phyloP scores from a whole-genome alignment of 352 stramenopile species.

The Globisporangium solare region DNA sequence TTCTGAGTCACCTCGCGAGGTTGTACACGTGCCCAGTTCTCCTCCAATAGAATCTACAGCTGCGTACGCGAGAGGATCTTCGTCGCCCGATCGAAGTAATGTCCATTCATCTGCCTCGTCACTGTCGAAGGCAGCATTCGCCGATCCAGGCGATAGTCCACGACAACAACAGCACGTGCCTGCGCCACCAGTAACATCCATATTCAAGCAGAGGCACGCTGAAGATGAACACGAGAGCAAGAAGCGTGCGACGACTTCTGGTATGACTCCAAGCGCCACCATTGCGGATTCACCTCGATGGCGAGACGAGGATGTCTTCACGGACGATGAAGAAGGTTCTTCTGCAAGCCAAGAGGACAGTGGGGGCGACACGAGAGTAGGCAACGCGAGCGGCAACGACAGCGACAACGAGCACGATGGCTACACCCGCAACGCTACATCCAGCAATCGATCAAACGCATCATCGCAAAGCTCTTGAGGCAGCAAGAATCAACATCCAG shows the following conservation, averaged over 20 bases:
- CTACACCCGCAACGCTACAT: background rate
- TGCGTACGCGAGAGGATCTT: background rate
- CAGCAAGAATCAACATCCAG: background rate
- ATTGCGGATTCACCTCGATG: conserved; percentile 21
- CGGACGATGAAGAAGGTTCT: conserved; percentile 18
- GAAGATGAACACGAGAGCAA: conserved; percentile 5
- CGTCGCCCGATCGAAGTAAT: conserved; percentile 7
- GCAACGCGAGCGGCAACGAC: background rate
- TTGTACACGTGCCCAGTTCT: background rate
- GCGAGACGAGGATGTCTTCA: conserved; percentile 29
- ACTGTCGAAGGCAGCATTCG: too few species aligned
- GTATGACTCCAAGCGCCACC: background rate
- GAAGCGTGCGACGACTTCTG: background rate
- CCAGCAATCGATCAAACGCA: background rate
- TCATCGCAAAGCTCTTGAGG: conserved; percentile 1
- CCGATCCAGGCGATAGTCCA: conserved; percentile 1
- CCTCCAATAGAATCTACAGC: background rate
- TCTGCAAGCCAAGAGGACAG: conserved; percentile 1
- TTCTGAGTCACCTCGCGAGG: background rate
- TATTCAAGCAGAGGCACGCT: background rate
- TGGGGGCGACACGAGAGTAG: background rate
- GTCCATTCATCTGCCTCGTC: conserved; percentile 13
- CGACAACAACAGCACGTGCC: background rate
- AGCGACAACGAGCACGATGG: background rate
- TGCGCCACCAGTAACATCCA: background rate